A percentile compares a stretch with the other conserved stretches of the same genome.
These are phyloP conservation scores for Penicillium fimorum DNA, from an alignment of 495 filamentous ascomycete species.

Conservation along the genomic window DNA sequence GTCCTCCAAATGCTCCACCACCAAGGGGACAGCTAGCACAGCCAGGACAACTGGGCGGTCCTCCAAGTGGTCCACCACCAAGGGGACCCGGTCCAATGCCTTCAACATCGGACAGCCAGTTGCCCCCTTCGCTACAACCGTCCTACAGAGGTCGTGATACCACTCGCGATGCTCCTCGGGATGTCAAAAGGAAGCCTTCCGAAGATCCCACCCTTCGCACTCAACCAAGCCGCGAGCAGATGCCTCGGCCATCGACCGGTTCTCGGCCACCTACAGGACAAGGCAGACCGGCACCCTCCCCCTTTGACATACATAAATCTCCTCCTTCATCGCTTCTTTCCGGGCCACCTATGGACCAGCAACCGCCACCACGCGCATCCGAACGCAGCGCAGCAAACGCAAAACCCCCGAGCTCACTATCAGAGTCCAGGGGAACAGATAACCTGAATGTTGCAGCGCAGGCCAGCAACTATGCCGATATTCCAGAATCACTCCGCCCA, in stretches of 20 bases:
- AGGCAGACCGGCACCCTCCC: constrained; percentile 24
- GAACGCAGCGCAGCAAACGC: constrained; percentile 27
- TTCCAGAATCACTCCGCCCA: constrained; percentile 24
- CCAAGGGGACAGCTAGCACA: constrained; percentile 21
- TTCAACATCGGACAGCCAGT: constrained; percentile 28
- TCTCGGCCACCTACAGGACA: constrained; percentile 28
- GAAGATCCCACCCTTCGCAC: constrained; percentile 42
- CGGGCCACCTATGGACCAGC: constrained; percentile 26
- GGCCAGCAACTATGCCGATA: constrained; percentile 14
- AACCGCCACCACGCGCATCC: constrained; percentile 29
- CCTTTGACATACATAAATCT: constrained; percentile 16
- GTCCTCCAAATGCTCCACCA: constrained; percentile 31
- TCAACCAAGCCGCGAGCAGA: constrained; percentile 49
- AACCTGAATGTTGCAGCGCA: constrained; percentile 22
- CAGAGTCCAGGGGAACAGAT: constrained; percentile 30
- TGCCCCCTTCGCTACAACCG: constrained; percentile 35
- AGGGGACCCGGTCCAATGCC: constrained; percentile 33
- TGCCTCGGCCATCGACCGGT: constrained; percentile 42
- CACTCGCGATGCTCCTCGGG: constrained; percentile 40
- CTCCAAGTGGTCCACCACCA: constrained; percentile 34
- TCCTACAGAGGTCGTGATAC: constrained; percentile 32
- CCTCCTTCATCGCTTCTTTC: constrained; percentile 4
- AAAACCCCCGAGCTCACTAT: constrained; percentile 21
- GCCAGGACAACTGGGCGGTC: constrained; percentile 13
- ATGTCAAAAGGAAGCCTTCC: constrained; percentile 35